Base-by-base conservation (phyloP, 139 green algal genomes). In the Picochlorum sp. region DNA sequence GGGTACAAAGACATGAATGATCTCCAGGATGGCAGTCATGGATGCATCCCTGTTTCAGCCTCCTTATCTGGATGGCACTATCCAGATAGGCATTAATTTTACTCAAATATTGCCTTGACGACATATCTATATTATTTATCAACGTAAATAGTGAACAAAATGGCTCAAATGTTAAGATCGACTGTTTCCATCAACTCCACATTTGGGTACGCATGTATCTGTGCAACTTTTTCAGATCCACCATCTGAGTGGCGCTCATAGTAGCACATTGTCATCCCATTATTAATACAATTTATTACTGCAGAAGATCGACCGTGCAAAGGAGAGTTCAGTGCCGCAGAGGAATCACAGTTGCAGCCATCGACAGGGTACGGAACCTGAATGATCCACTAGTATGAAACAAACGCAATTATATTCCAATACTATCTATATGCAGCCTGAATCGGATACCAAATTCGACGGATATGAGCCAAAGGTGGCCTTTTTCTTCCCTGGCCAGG, bases 401-500 rank as follows among this genome's bases (percentile, higher is more conserved):
- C 15, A 21, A 9, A 54, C 10, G 18, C 47, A 6, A 54, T 10
- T 2, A 54, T 21, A 9, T 6, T 54, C 47, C 15, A 26, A 9
- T 28, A 26, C 3, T 54, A 3, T 20, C 10, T 24, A 38, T 21
- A 56, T 60, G 30, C 51, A 80, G 69, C 54, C 61, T 45, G 47
- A 37, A 14, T 54, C 73, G 4, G 88, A 96, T 67, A 76, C 73
- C 41, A 83, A 86, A 65, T 95, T 97, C 75, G 84, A 78, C 0
- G 76, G 87, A 60, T 96, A 95, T 79, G 88, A 82, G 64, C 84
- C 88, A 41, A 90, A 72, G 13, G 77, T 77, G 0, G 94, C 92
- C 8, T 95, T 97, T 57, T 83, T 97, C 64, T 99, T 99, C 76
- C 94, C 94, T 11, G 94, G 94, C 20, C 90, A 96, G 72, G 88